Evolutionary conservation across 148 eudicot genomes (phyloP).

Genomic region (Rhododendron simsii): DNA sequence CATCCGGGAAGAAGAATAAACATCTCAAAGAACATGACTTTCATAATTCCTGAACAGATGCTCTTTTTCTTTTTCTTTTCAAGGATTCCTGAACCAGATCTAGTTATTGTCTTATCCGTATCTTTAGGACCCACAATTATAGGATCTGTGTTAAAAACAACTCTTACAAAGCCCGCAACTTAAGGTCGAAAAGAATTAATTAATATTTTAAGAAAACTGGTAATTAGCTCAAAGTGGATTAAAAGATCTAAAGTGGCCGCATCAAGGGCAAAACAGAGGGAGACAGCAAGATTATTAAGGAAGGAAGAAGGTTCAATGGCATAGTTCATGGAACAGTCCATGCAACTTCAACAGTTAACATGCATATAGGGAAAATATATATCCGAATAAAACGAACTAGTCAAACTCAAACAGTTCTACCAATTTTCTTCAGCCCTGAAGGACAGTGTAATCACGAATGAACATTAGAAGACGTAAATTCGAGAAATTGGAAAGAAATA

Average conservation of each 20-base stretch:
- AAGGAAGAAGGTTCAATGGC: background rate
- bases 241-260: background rate
- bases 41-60: background rate
- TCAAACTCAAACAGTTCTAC: background rate
- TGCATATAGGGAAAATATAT: background rate
- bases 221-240: background rate
- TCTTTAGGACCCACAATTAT: background rate
- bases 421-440: background rate
- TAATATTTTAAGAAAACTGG: background rate
- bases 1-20: background rate
- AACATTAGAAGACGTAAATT: background rate
- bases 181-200: background rate
- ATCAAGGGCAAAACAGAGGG: constrained; percentile 2
- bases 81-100: background rate
- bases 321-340: background rate
- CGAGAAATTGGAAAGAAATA: background rate
- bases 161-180: background rate
- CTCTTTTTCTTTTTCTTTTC: background rate
- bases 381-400: background rate
- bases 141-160: background rate
- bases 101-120: background rate
- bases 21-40: background rate
- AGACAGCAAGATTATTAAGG: background rate
- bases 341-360: background rate
- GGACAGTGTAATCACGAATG: background rate